A percentile compares a stretch with the other conserved stretches of the same genome.
These are phyloP conservation scores for Cryphonectria carpinicola DNA, from an alignment of 2,329 filamentous ascomycete genomes.

Conservation along the genomic window DNA sequence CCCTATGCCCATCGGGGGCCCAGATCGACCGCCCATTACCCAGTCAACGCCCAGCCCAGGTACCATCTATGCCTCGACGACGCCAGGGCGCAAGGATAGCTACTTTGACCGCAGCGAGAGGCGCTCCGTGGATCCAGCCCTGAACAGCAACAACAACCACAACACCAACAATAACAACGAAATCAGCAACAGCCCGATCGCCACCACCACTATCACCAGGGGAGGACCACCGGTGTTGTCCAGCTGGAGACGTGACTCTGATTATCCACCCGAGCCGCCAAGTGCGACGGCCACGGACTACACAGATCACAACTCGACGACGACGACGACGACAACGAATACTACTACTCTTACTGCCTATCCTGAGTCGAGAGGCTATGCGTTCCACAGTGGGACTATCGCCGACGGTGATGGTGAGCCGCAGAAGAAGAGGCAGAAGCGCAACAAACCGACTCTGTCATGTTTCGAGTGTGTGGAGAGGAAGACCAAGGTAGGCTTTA, in stretches of 20 bases:
- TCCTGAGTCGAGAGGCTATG: slow-evolving; percentile 16
- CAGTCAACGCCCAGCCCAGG: slow-evolving; percentile 28
- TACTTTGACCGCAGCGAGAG: slow-evolving; percentile 12
- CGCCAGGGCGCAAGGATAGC: slow-evolving; percentile 15
- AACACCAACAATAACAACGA: too few relatives aligned
- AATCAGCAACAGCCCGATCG: slow-evolving; percentile 15
- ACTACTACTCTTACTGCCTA: neutral
- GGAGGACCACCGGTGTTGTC: slow-evolving; percentile 1
- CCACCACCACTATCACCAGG: neutral
- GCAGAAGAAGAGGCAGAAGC: slow-evolving; percentile 75
- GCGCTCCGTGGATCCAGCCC: slow-evolving; percentile 16
- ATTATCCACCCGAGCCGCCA: slow-evolving; percentile 12
- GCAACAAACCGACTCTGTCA: slow-evolving; percentile 81
- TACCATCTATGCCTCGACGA: slow-evolving; percentile 20
- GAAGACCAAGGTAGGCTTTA: slow-evolving; percentile 71
- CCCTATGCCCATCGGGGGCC: slow-evolving; percentile 27
- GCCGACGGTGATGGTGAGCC: slow-evolving; percentile 38
- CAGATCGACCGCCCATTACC: slow-evolving; percentile 27
- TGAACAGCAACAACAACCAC: neutral
- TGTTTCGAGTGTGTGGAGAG: slow-evolving; percentile 81
- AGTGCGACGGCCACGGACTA: slow-evolving; percentile 15
- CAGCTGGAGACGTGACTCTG: slow-evolving; percentile 14
- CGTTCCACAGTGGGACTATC: slow-evolving; percentile 32
- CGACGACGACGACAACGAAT: too few relatives aligned
- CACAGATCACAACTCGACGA: slow-evolving; percentile 19